Evolutionary conservation across 2,329 filamentous ascomycete species (phyloP), one percentile per base, ranked within the genome.

Genomic region (Neopestalotiopsis sp.): DNA sequence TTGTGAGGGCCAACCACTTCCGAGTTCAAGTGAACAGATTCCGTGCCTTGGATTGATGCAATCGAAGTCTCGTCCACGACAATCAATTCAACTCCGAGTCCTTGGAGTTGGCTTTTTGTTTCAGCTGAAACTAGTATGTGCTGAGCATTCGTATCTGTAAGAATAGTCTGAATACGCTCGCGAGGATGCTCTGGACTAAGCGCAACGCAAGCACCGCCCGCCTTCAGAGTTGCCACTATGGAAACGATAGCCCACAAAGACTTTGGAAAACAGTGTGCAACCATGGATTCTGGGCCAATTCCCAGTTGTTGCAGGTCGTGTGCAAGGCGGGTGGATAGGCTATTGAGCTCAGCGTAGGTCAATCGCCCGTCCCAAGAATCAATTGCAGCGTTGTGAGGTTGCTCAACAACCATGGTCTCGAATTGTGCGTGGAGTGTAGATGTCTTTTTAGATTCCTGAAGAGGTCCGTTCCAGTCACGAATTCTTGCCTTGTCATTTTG

Each of bases 151-250:
- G 49, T 38, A 56, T 81, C 75, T 4, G 68, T 57, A 4, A 78
- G 71, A 34, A 83, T 79, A 45, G 75, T 75, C 5, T 76, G 75
- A n/a, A 83, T 73, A 7, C 82, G 77, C 7, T 76, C 75, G 3
- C 77, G 69, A 0, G 78, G 78, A 0, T 81, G 71, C 5, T 78
- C 76, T 10, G 81, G 78, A 32, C 84, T 81, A 0, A 84, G 66
- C 0, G 79, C 77, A 17, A 77, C 72, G 66, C 74, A 79, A 0
- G 76, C 76, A 2, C 72, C 76, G 3, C 79, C 80, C 20, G 79
- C 76, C 57, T 81, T 81, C 38, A 81, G 68, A 2, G 80, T 75
- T 1, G 74, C 78, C 14, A 82, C 67, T 67, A 79, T 78, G 0
- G 77, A 75, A 14, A 81, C 73, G 4, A 76, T 68, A 1, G 73